Evolutionary conservation across 352 stramenopile species (phyloP).

Genomic region (Phytophthora sp.): DNA sequence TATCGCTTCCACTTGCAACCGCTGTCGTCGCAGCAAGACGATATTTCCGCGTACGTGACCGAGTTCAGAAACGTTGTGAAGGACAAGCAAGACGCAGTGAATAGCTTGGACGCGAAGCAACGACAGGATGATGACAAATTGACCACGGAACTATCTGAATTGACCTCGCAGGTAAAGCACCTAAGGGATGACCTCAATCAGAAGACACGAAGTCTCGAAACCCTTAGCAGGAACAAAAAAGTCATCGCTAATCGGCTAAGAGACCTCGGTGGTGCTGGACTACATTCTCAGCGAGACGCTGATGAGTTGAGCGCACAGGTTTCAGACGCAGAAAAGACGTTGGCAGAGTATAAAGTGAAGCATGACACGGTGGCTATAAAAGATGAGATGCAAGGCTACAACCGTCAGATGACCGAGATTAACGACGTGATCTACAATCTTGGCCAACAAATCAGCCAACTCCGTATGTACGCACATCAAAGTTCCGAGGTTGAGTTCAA

Average conservation of each 20-base stretch:
- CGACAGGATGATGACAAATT: constrained; percentile 51
- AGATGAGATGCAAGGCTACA: constrained; percentile 49
- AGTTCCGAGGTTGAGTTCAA: constrained; percentile 59
- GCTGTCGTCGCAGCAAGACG: constrained; percentile 55
- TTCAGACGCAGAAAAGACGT: constrained; percentile 46
- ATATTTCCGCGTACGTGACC: constrained; percentile 54
- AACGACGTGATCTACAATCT: constrained; percentile 54
- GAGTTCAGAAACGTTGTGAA: constrained; percentile 56
- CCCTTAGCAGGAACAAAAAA: constrained; percentile 52
- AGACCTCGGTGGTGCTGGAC: constrained; percentile 36
- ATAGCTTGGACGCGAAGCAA: constrained; percentile 43
- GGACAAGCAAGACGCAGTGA: constrained; percentile 49
- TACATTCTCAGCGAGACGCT: constrained; percentile 59
- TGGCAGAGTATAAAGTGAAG: constrained; percentile 52
- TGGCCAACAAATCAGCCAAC: constrained; percentile 55
- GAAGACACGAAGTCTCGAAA: constrained; percentile 49
- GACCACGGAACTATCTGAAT: constrained; percentile 50
- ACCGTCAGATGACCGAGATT: constrained; percentile 47
- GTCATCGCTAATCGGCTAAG: constrained; percentile 44
- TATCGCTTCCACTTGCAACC: constrained; percentile 65
- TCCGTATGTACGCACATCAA: constrained; percentile 57
- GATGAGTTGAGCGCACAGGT: constrained; percentile 54
- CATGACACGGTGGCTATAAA: constrained; percentile 46
- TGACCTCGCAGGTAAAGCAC: constrained; percentile 61
- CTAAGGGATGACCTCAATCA: constrained; percentile 49